phyloP scores from a whole-genome alignment of 148 eudicot genomes.

The Polygonum aviculare region DNA sequence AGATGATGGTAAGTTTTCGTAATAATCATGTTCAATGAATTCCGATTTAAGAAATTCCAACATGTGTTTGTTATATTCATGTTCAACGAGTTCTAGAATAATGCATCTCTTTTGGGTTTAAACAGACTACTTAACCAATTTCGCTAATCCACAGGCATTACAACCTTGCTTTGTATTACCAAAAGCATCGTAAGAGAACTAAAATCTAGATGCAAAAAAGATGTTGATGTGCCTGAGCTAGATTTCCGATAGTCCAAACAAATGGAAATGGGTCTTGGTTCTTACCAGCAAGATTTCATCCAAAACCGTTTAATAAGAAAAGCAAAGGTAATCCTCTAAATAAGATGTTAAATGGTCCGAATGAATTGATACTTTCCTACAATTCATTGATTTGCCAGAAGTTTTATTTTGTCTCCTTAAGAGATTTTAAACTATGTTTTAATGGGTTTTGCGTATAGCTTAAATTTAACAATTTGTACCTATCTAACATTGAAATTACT shows the following conservation, averaged over 20 bases:
- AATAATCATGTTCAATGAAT: not conserved
- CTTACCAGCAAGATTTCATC: not conserved
- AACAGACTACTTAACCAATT: not conserved
- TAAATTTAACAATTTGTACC: not conserved
- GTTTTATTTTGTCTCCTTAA: not conserved
- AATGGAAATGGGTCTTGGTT: not conserved
- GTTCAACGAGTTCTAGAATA: not conserved
- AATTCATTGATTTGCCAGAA: not conserved
- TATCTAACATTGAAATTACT: not conserved
- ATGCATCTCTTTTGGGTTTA: not conserved
- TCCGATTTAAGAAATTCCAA: not conserved
- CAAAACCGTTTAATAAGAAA: not conserved
- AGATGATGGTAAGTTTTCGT: not conserved
- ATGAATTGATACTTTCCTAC: not conserved
- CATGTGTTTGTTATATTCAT: not conserved
- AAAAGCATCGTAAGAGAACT: not conserved
- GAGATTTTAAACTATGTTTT: not conserved
- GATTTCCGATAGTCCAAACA: not conserved
- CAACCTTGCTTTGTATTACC: not conserved
- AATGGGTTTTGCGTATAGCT: not conserved
- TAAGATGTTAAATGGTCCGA: not conserved
- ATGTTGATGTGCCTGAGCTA: not conserved
- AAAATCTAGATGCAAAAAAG: not conserved
- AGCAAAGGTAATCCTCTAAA: not conserved
- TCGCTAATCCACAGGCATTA: not conserved